Base-by-base conservation (phyloP, 805 yeast genomes). In the Nakazawaea ambrosiae region DNA sequence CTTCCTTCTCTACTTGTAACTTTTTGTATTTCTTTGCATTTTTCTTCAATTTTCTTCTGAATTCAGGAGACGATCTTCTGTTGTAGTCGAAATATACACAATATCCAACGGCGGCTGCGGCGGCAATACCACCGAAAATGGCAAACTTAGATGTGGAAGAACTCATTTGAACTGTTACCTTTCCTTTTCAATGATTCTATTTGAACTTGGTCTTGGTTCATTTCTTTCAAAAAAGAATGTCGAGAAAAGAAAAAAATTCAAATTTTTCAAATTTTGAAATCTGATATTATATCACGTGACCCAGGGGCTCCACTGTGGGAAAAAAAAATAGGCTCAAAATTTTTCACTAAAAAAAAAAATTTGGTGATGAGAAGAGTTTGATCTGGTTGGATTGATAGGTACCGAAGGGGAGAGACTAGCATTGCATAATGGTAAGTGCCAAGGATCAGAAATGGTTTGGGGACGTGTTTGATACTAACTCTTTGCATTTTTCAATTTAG, bases 51-150 rank as follows among this genome's bases (percentile, higher is more conserved):
- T 73, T 57, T 53, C 73, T 78, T 70, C 98, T 84, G 72, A 92
- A 94, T 41, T 75, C 83, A 16, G 83, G 60, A 41, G 82, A 77
- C 61, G 70, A 69, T 65, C 97, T 84, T 65, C 98, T 86, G 63
- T 73, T 73, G 69, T 88, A 84, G 65, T 92, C 99, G 55, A 94
- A 94, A 67, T 86, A 92, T 27, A 77, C 66, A 40, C 90, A 85
- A 63, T 92, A 90, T 14, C 84, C 87, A 34, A 77, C 58, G 14
- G 70, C 55, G 26, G 81, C 78, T 20, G 78, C 62, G 20, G 80
- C 73, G 15, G 41, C 34, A 30, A 31, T n/a, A 12, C 29, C 35
- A 14, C 31, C 31, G 19, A 33, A 15, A 5, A 28, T 28, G 29
- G 29, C 29, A 12, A 27, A 27, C 12, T n/a, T 27, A 7, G 29